Evolutionary conservation across 108 stramenopile species (phyloP).

Genomic region (Conticribra weissflogii): DNA sequence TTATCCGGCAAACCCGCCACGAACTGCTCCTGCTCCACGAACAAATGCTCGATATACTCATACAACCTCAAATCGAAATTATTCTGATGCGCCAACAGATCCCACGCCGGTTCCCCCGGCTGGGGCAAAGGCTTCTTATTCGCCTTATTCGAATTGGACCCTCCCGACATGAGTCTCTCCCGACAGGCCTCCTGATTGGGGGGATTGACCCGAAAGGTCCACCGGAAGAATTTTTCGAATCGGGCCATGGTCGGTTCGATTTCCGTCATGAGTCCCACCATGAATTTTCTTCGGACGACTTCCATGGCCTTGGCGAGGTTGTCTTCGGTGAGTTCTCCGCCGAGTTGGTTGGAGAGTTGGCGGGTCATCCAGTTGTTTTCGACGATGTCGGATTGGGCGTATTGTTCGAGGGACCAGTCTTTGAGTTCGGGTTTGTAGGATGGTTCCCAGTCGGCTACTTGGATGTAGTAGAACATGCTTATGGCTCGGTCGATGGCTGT

Average conservation of each 20-base stretch:
- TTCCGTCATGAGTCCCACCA: constrained; percentile 58
- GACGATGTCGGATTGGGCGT: constrained; percentile 47
- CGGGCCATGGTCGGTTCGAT: constrained; percentile 60
- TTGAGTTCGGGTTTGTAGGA: constrained; percentile 59
- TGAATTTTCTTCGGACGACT: constrained; percentile 54
- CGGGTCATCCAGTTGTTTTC: constrained; percentile 73
- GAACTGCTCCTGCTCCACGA: constrained; percentile 57
- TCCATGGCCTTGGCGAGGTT: constrained; percentile 55
- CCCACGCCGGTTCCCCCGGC: constrained; percentile 50
- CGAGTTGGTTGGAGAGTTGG: constrained; percentile 50
- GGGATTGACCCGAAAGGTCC: constrained; percentile 59
- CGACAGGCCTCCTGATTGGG: constrained; percentile 57
- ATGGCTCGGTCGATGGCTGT: constrained; percentile 58
- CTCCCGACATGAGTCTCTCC: constrained; percentile 47
- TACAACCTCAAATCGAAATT: constrained; percentile 62
- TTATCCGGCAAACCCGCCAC: constrained; percentile 51
- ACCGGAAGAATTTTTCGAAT: constrained; percentile 64
- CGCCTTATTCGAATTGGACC: constrained; percentile 56
- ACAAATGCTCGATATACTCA: constrained; percentile 52
- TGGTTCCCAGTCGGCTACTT: constrained; percentile 58
- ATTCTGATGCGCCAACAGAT: constrained; percentile 54
- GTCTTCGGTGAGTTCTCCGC: constrained; percentile 51
- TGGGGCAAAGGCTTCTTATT: constrained; percentile 57
- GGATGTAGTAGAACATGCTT: constrained; percentile 62
- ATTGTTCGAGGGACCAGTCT: constrained; percentile 60